phyloP scores from a whole-genome alignment of 1,139 yeast genomes.

The Wickerhamomyces sp. region DNA sequence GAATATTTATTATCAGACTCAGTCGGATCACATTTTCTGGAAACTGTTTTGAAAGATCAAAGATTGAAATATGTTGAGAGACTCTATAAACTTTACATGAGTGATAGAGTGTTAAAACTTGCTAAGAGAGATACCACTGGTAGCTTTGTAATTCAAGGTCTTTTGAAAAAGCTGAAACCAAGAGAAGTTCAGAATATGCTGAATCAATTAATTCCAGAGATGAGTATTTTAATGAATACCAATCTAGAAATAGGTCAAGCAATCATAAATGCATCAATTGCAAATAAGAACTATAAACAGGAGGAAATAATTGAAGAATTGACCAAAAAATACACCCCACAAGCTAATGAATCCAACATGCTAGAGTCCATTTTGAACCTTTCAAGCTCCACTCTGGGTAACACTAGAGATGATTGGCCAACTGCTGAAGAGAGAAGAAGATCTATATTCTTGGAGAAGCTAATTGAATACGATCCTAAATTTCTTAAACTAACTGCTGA shows the following conservation, averaged over 20 bases:
- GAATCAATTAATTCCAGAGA: slow-evolving; percentile 65
- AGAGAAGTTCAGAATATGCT: slow-evolving; percentile 60
- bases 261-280: slow-evolving; percentile 63
- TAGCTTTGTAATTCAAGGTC: slow-evolving; percentile 71
- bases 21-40: slow-evolving; percentile 88
- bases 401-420: slow-evolving; percentile 86
- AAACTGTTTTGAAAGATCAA: slow-evolving; percentile 62
- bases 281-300: slow-evolving; percentile 54
- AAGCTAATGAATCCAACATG: slow-evolving; percentile 38
- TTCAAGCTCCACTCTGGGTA: slow-evolving; percentile 69
- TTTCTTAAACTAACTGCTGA: slow-evolving; percentile 57
- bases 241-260: slow-evolving; percentile 69
- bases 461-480: slow-evolving; percentile 60
- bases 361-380: slow-evolving; percentile 67
- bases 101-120: slow-evolving; percentile 63
- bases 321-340: slow-evolving; percentile 54
- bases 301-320: slow-evolving; percentile 63
- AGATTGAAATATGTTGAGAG: slow-evolving; percentile 68
- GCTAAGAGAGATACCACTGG: slow-evolving; percentile 81
- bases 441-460: slow-evolving; percentile 65
- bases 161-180: slow-evolving; percentile 56
- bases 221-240: slow-evolving; percentile 57
- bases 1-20: slow-evolving; percentile 83
- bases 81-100: slow-evolving; percentile 67
- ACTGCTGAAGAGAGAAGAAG: slow-evolving; percentile 86